Percentiles rank a stretch among this genome's conserved stretches.
These are phyloP conservation scores for Fusarium sp. DNA, from an alignment of 2,329 filamentous ascomycete genomes.

Conservation along the genomic window DNA sequence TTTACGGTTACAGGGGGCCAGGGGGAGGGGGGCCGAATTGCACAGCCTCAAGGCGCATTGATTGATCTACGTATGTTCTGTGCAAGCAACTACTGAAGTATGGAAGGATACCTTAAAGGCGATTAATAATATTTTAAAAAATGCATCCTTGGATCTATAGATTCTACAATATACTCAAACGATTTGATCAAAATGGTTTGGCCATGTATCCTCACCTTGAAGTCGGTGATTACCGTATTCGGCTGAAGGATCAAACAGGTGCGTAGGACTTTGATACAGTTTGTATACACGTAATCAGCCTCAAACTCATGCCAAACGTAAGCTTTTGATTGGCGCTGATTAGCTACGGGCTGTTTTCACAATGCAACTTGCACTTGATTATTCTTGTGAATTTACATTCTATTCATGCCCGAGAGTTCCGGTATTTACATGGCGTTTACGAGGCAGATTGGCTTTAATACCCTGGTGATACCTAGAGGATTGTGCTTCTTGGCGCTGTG, in stretches of 20 bases:
- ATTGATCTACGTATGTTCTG: slow-evolving; percentile 10
- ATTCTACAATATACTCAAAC: no score
- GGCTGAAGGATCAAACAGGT: slow-evolving; percentile 2
- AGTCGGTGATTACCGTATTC: slow-evolving; percentile 15
- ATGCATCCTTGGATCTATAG: no score
- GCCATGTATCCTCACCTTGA: background rate
- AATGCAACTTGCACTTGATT: background rate
- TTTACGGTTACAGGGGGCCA: slow-evolving; percentile 1
- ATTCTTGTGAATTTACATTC: background rate
- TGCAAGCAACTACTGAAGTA: background rate
- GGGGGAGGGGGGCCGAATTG: slow-evolving; percentile 5
- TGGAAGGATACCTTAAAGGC: background rate
- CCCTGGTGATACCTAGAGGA: slow-evolving; percentile 1
- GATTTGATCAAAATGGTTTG: background rate
- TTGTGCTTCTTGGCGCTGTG: slow-evolving; percentile 6
- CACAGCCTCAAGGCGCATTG: slow-evolving; percentile 20
- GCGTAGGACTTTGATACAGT: slow-evolving; percentile 5
- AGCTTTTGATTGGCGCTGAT: background rate
- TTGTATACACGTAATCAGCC: slow-evolving; percentile 8
- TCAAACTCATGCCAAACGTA: slow-evolving; percentile 2
- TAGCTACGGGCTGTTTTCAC: no score
- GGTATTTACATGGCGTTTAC: background rate
- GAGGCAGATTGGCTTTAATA: background rate
- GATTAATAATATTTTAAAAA: background rate
- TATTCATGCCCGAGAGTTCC: background rate